These are phyloP conservation scores for Picea mariana DNA, from an alignment of 83 land plant species.

Conservation along the genomic window DNA sequence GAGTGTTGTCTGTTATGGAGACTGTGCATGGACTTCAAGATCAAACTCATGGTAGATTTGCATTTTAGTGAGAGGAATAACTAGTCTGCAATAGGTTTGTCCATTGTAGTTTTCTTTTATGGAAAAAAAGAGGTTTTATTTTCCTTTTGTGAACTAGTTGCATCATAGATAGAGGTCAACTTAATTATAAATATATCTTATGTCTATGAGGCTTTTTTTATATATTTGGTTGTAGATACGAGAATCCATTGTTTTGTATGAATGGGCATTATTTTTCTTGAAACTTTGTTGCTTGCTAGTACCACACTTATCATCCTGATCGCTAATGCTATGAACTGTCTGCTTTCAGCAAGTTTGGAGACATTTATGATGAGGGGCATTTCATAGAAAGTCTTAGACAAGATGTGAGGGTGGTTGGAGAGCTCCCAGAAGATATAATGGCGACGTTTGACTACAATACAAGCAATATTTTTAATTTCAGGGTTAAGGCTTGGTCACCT, in stretches of 20 bases:
- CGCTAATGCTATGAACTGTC: constrained; percentile 6
- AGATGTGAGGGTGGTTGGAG: constrained; percentile 65
- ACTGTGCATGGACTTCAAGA: too few relatives aligned
- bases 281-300: not conserved
- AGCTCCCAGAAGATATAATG: constrained; percentile 70
- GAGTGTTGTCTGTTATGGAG: too few relatives aligned
- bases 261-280: not conserved
- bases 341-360: constrained; percentile 69
- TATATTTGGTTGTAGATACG: too few relatives aligned
- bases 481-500: constrained; percentile 79
- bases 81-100: too few relatives aligned
- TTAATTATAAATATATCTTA: too few relatives aligned
- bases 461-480: constrained; percentile 79
- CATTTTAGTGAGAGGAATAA: too few relatives aligned
- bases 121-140: too few relatives aligned
- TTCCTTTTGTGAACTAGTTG: too few relatives aligned
- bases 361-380: constrained; percentile 83
- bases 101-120: too few relatives aligned
- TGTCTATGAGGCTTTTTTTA: too few relatives aligned
- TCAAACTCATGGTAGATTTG: too few relatives aligned
- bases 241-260: not conserved
- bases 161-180: too few relatives aligned
- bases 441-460: constrained; percentile 69
- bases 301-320: not conserved
- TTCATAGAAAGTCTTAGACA: constrained; percentile 52